Conservation (phyloP, 495 filamentous ascomycete genomes). For the Penicillium paradoxum region DNA sequence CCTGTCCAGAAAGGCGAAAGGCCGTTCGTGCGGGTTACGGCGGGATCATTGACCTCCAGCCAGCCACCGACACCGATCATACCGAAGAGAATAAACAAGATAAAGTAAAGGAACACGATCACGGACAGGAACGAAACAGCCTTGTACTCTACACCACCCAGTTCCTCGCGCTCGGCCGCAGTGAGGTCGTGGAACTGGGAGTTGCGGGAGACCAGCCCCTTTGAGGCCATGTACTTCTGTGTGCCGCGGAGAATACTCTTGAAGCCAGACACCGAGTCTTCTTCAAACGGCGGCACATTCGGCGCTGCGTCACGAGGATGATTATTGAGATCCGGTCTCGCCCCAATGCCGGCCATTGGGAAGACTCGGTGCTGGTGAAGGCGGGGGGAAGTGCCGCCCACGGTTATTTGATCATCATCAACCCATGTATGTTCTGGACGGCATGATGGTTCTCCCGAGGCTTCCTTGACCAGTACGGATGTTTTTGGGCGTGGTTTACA, state of each 20-base stretch:
- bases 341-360: conserved; percentile 50
- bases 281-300: conserved; percentile 12
- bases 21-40: conserved; percentile 58
- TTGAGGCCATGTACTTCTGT: conserved; percentile 39
- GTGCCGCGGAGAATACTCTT: conserved; percentile 27
- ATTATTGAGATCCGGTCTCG: conserved; percentile 40
- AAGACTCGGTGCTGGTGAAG: conserved; percentile 40
- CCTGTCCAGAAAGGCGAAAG: conserved; percentile 57
- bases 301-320: conserved; percentile 33
- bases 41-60: conserved; percentile 55
- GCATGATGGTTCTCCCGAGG: neutral
- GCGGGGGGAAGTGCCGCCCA: conserved; percentile 17
- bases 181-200: conserved; percentile 68
- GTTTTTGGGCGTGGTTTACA: neutral
- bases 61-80: conserved; percentile 68
- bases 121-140: conserved; percentile 67
- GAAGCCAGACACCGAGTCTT: conserved; percentile 17
- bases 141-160: conserved; percentile 77
- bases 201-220: conserved; percentile 58
- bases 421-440: conserved; percentile 19
- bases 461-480: neutral
- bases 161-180: conserved; percentile 60
- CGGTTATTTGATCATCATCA: conserved; percentile 32
- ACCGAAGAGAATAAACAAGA: conserved; percentile 67
- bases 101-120: conserved; percentile 69